Base-by-base conservation (phyloP, 1,284 basidiomycete species). In the Cutaneotrichosporon sp. region DNA sequence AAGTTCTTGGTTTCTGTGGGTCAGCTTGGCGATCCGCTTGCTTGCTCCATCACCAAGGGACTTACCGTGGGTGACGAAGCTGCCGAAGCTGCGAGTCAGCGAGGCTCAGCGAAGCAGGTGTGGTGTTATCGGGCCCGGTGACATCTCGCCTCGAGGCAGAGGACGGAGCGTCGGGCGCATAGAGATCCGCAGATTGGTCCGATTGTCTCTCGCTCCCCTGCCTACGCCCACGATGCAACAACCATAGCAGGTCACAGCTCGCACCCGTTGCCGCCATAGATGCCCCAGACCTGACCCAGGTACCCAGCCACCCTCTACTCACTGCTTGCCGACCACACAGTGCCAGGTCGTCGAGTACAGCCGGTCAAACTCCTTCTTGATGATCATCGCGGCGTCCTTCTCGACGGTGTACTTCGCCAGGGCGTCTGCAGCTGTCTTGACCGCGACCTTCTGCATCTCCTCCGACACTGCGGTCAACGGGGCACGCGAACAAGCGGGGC, bases 331-430 rank as follows among this genome's bases (percentile, higher is more conserved):
- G 29, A 97, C 93, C 60, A 98, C 70, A 46, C 68, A 71, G 74
- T 97, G 93, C 94, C 94, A 97, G 61, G 94, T 97, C 46, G 91
- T 71, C 17, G 88, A 89, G 66, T 90, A 86, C 74, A 86, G 80
- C 76, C 84, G 80, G 80, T 98, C 93, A 74, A 96, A 91, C 77
- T 94, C 90, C 76, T 93, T 90, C 82, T 98, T 98, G 81, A 97
- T 88, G 75, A 90, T 85, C 34, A 93, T 91, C 12, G 93, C 94
- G 71, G 97, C 92, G 75, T 98, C 90, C 78, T 96, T 97, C 80
- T 97, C 93, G 77, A 96, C 87, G 72, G 82, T 86, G 78, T 87
- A 91, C 75, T 90, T 88, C 61, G 90, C 86, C 69, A 97, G 81
- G 1, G 92, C 90, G 24, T 84, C 81, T 17, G 82, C 82, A 25